These are phyloP conservation scores for Microsporum ferrugineum DNA, from an alignment of 2,329 filamentous ascomycete genomes.

Conservation along the genomic window DNA sequence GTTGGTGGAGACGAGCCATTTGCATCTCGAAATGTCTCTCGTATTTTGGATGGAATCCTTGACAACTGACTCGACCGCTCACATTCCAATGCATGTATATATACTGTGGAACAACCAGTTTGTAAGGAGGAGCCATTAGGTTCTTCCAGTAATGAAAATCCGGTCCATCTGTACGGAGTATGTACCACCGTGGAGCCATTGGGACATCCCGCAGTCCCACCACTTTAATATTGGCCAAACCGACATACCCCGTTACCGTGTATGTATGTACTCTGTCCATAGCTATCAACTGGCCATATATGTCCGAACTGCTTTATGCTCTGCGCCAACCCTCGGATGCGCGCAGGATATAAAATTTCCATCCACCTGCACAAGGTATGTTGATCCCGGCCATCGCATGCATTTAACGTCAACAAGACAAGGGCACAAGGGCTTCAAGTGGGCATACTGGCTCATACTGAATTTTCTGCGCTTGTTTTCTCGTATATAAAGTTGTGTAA, in stretches of 20 bases:
- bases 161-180: neutral
- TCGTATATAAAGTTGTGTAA: neutral
- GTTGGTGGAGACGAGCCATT: neutral
- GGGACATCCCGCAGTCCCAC: neutral
- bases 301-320: no score
- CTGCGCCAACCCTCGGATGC: no score
- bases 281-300: no score
- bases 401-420: neutral
- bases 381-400: no score
- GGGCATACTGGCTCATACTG: neutral
- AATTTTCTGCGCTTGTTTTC: neutral
- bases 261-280: no score
- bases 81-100: neutral
- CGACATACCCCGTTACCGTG: no score
- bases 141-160: neutral
- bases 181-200: no score
- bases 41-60: neutral
- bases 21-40: neutral
- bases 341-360: neutral
- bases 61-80: neutral
- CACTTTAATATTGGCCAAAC: no score
- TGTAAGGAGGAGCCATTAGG: neutral
- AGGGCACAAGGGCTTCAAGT: neutral
- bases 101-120: neutral
- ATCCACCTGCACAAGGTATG: neutral